Evolutionary conservation across 1,284 basidiomycete genomes (phyloP).

Genomic region (Serendipita sp.): DNA sequence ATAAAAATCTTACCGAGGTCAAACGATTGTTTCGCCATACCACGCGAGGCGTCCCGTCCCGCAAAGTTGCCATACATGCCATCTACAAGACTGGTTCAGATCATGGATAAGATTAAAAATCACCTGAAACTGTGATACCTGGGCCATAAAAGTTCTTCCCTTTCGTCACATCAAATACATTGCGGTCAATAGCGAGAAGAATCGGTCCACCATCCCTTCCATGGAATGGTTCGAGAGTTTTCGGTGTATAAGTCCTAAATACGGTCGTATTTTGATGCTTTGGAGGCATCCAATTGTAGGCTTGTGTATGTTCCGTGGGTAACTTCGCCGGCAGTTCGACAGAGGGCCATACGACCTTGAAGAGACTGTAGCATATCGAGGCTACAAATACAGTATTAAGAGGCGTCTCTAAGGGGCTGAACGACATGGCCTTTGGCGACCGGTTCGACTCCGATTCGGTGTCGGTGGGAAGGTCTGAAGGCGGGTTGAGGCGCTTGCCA

Average conservation of each 20-base stretch:
- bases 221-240: constrained; percentile 52
- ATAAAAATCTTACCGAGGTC: constrained; percentile 50
- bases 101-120: constrained; percentile 1
- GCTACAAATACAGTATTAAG: background rate
- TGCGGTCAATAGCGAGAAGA: constrained; percentile 72
- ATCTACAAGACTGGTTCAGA: constrained; percentile 30
- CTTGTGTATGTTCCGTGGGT: constrained; percentile 57
- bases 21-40: constrained; percentile 96
- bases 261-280: constrained; percentile 62
- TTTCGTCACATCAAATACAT: constrained; percentile 81
- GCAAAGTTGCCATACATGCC: constrained; percentile 97
- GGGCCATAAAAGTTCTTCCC: constrained; percentile 89
- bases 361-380: background rate
- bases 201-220: constrained; percentile 61
- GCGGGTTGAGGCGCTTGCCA: background rate
- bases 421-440: constrained; percentile 2
- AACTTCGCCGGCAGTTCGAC: constrained; percentile 17
- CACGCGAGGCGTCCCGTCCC: constrained; percentile 81
- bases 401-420: background rate
- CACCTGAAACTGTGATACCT: constrained; percentile 33
- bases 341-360: background rate
- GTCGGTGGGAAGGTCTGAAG: background rate
- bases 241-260: constrained; percentile 63
- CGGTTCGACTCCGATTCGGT: background rate
- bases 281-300: constrained; percentile 78